Percentiles rank a stretch among this genome's conserved stretches.
These are phyloP conservation scores for Anisodus tanguticus DNA, from an alignment of 257 asterid species.

Conservation along the genomic window DNA sequence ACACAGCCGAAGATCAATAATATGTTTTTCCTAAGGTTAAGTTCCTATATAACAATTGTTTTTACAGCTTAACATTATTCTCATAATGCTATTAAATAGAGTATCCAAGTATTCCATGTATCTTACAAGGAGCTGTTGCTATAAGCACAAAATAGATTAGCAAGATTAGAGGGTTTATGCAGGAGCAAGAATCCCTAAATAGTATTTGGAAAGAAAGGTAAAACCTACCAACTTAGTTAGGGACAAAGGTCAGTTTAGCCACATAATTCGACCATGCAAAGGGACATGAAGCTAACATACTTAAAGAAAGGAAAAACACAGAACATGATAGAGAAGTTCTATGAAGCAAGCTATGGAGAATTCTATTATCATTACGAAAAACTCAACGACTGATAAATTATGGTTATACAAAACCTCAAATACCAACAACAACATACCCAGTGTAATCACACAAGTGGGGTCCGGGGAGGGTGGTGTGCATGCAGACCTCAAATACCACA, in stretches of 20 bases:
- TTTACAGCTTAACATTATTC: conserved; percentile 23
- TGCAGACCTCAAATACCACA: too few relatives aligned
- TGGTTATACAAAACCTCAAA: neutral
- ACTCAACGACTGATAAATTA: too few relatives aligned
- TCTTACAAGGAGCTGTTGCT: neutral
- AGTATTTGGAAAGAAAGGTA: neutral
- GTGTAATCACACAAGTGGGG: too few relatives aligned
- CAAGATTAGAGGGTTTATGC: neutral
- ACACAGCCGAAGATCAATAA: neutral
- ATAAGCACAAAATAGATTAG: conserved; percentile 9
- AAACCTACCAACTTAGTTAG: neutral
- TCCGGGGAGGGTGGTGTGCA: too few relatives aligned
- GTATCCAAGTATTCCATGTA: neutral
- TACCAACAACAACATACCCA: neutral
- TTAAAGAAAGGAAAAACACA: neutral
- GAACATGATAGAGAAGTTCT: neutral
- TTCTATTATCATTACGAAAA: neutral
- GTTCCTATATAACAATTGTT: conserved; percentile 20
- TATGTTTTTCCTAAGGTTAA: neutral
- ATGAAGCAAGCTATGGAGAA: neutral
- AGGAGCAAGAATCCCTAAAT: neutral
- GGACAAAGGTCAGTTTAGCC: neutral
- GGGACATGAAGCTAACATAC: neutral
- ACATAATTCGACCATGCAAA: neutral
- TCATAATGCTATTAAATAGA: neutral